Evolutionary conservation across 2,329 filamentous ascomycete species (phyloP).

Genomic region (Aspergillus ustus): DNA sequence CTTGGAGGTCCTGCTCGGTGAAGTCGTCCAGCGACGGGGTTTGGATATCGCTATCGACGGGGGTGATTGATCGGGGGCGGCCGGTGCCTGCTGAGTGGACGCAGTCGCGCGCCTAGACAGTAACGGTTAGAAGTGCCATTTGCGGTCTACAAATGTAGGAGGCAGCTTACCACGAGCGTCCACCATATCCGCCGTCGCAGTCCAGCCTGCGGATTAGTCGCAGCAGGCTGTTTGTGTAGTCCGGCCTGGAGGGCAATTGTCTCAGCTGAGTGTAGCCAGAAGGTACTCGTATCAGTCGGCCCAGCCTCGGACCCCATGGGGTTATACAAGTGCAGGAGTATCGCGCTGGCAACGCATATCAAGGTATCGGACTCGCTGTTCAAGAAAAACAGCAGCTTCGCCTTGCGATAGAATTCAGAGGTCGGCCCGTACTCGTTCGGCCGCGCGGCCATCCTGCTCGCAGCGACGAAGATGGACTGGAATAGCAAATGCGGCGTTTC

Average conservation of each 20-base stretch:
- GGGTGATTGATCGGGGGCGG: constrained; percentile 46
- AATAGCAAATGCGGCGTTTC: constrained; percentile 33
- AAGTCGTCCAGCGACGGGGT: constrained; percentile 35
- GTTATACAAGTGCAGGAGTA: constrained; percentile 50
- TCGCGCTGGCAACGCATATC: constrained; percentile 45
- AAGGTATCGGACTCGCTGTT: constrained; percentile 43
- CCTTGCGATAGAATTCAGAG: constrained; percentile 37
- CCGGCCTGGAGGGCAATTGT: constrained; percentile 50
- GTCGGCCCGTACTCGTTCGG: constrained; percentile 37
- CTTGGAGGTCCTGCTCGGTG: constrained; percentile 23
- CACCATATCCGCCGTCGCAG: constrained; percentile 51
- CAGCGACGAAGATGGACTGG: constrained; percentile 48
- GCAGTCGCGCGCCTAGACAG: constrained; percentile 42
- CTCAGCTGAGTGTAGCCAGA: constrained; percentile 48
- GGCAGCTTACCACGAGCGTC: constrained; percentile 45
- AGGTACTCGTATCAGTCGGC: constrained; percentile 47
- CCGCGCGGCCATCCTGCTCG: constrained; percentile 42
- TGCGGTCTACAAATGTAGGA: constrained; percentile 14
- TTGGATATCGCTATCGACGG: constrained; percentile 46
- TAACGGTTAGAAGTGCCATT: background rate
- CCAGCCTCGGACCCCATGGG: constrained; percentile 47
- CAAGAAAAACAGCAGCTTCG: constrained; percentile 41
- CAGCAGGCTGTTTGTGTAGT: constrained; percentile 46
- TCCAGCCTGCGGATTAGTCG: constrained; percentile 38
- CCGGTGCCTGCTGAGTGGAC: constrained; percentile 49